These are phyloP conservation scores for Cyberlindnera nakhonratchasimensis DNA, from an alignment of 805 yeast species.

Conservation along the genomic window DNA sequence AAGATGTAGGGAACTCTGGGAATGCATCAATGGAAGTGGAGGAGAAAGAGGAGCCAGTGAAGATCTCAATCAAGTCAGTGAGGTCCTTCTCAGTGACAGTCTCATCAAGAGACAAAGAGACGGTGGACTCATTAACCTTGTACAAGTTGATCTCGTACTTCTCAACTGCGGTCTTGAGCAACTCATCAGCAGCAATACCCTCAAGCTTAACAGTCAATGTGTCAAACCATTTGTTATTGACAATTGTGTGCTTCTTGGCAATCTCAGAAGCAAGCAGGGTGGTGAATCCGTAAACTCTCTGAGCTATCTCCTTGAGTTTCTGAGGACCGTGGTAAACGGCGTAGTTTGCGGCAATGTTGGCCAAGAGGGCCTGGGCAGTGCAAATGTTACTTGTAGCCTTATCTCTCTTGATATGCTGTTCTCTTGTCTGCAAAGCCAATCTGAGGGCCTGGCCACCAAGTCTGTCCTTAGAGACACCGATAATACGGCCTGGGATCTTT, in stretches of 20 bases:
- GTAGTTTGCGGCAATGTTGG: conserved; percentile 93
- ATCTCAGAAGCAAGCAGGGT: conserved; percentile 64
- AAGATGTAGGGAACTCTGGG: conserved; percentile 48
- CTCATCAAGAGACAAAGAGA: conserved; percentile 89
- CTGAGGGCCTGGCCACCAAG: conserved; percentile 86
- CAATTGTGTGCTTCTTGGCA: conserved; percentile 42
- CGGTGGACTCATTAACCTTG: conserved; percentile 55
- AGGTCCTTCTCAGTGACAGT: conserved; percentile 68
- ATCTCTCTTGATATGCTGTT: conserved; percentile 96
- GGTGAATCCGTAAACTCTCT: conserved; percentile 71
- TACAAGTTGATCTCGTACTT: conserved; percentile 71
- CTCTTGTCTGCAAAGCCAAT: conserved; percentile 95
- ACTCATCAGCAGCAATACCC: conserved; percentile 49
- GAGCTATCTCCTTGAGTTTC: conserved; percentile 77
- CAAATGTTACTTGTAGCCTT: conserved; percentile 97
- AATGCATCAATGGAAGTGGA: conserved; percentile 32
- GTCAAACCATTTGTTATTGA: conserved; percentile 75
- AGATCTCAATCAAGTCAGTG: conserved; percentile 50
- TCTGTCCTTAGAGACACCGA: conserved; percentile 90
- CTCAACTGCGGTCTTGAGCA: conserved; percentile 56
- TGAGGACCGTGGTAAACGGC: conserved; percentile 95
- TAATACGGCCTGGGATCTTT: conserved; percentile 94
- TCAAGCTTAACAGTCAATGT: conserved; percentile 67
- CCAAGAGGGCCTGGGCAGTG: conserved; percentile 95
- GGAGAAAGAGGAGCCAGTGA: conserved; percentile 41